Evolutionary conservation across 306 rosid genomes (phyloP).

Genomic region (Hippophae rhamnoides): DNA sequence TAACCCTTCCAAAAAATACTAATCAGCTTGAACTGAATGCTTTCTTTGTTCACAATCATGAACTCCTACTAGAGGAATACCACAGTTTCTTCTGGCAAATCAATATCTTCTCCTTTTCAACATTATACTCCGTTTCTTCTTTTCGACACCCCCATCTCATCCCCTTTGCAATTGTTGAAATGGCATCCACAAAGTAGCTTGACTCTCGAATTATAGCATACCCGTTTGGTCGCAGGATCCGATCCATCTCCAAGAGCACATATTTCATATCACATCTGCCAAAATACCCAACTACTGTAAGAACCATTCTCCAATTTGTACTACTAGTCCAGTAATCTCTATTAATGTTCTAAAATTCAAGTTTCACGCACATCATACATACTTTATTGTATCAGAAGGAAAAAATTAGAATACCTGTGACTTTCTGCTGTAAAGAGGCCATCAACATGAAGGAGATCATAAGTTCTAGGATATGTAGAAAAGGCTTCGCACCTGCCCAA

Average conservation of each 20-base stretch:
- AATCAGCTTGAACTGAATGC: constrained; percentile 14
- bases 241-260: constrained; percentile 89
- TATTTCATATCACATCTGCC: constrained; percentile 87
- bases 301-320: constrained; percentile 6
- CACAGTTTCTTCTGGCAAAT: constrained; percentile 88
- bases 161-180: constrained; percentile 54
- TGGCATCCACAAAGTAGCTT: constrained; percentile 61
- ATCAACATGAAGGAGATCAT: constrained; percentile 91
- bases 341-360: too few relatives aligned
- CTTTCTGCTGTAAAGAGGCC: constrained; percentile 85
- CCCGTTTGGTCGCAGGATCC: constrained; percentile 73
- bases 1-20: constrained; percentile 19
- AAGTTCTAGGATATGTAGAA: constrained; percentile 94
- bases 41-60: constrained; percentile 35
- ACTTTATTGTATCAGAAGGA: too few relatives aligned
- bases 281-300: constrained; percentile 12
- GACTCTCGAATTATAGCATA: constrained; percentile 70
- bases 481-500: constrained; percentile 90
- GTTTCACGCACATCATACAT: too few relatives aligned
- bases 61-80: constrained; percentile 50
- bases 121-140: constrained; percentile 57
- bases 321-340: background rate
- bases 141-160: constrained; percentile 77
- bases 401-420: constrained; percentile 52
- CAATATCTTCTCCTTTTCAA: constrained; percentile 74